A percentile compares a stretch with the other conserved stretches of the same genome.
Conservation (phyloP, 169 alveolate genomes). For the Eimeria tenella region DNA sequence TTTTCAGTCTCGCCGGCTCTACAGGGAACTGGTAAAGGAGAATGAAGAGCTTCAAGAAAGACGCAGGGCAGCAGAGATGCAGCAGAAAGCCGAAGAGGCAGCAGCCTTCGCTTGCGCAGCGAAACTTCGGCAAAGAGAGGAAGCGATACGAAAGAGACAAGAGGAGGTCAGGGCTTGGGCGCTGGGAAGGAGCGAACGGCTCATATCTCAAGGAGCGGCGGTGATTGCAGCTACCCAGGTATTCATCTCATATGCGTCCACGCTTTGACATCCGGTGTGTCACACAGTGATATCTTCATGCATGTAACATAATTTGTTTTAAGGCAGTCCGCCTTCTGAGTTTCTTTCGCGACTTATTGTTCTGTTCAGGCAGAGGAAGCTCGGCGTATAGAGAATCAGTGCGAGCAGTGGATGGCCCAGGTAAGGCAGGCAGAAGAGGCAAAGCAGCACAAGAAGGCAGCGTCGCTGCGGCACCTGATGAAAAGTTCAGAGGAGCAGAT, state of each 20-base stretch:
- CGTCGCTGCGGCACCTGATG: constrained; percentile 41
- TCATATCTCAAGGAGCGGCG: constrained; percentile 57
- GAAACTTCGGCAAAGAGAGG: constrained; percentile 43
- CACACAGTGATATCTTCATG: background rate
- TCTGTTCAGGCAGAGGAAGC: constrained; percentile 39
- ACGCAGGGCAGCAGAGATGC: constrained; percentile 19
- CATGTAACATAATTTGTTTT: background rate
- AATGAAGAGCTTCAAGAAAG: constrained; percentile 39
- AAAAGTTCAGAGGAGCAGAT: constrained; percentile 43
- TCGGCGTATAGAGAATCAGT: constrained; percentile 12
- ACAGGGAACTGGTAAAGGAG: constrained; percentile 39
- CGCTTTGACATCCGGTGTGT: too few species aligned
- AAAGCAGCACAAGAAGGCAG: background rate
- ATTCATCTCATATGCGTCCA: background rate
- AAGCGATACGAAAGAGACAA: constrained; percentile 23
- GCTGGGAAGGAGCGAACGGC: constrained; percentile 46
- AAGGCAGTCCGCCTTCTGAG: background rate
- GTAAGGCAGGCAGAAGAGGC: constrained; percentile 60
- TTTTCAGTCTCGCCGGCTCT: constrained; percentile 28
- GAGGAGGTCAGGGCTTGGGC: constrained; percentile 60
- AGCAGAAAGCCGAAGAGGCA: constrained; percentile 47
- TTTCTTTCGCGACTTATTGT: background rate
- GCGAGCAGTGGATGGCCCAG: constrained; percentile 26
- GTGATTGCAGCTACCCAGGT: constrained; percentile 57
- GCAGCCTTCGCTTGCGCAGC: constrained; percentile 53